Evolutionary conservation across 2,329 filamentous ascomycete genomes (phyloP).

Genomic region (Talaromyces sp.): DNA sequence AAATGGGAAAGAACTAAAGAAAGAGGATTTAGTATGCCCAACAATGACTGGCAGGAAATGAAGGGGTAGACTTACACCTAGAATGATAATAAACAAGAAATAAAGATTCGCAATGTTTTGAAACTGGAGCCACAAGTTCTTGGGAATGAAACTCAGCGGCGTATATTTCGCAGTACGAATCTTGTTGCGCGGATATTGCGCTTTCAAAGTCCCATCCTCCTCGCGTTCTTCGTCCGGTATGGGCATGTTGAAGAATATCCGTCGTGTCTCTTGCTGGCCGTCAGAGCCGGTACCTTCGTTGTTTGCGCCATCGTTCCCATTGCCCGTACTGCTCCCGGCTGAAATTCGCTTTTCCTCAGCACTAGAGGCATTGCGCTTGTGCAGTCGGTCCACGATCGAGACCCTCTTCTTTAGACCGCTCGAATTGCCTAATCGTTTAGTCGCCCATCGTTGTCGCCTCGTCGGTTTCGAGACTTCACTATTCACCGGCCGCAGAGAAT

Average conservation of each 20-base stretch:
- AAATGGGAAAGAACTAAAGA: constrained; percentile 85
- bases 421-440: constrained; percentile 75
- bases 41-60: neutral
- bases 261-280: constrained; percentile 46
- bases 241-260: constrained; percentile 80
- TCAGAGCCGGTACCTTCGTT: constrained; percentile 22
- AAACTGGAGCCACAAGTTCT: constrained; percentile 97
- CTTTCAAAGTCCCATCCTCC: constrained; percentile 70
- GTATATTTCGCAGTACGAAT: constrained; percentile 98
- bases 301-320: constrained; percentile 25
- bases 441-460: constrained; percentile 90
- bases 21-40: constrained; percentile 21
- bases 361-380: constrained; percentile 55
- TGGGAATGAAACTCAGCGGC: constrained; percentile 87
- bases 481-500: constrained; percentile 22
- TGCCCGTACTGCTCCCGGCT: constrained; percentile 36
- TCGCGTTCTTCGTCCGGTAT: constrained; percentile 72
- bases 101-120: constrained; percentile 98
- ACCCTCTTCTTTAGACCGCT: constrained; percentile 74
- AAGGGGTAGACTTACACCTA: constrained; percentile 68
- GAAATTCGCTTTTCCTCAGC: constrained; percentile 67
- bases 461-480: constrained; percentile 59
- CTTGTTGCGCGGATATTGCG: constrained; percentile 82
- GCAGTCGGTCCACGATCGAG: constrained; percentile 73
- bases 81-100: constrained; percentile 93